phyloP scores from a whole-genome alignment of 768 basidiomycete genomes.

The Lyophyllum atratum region DNA sequence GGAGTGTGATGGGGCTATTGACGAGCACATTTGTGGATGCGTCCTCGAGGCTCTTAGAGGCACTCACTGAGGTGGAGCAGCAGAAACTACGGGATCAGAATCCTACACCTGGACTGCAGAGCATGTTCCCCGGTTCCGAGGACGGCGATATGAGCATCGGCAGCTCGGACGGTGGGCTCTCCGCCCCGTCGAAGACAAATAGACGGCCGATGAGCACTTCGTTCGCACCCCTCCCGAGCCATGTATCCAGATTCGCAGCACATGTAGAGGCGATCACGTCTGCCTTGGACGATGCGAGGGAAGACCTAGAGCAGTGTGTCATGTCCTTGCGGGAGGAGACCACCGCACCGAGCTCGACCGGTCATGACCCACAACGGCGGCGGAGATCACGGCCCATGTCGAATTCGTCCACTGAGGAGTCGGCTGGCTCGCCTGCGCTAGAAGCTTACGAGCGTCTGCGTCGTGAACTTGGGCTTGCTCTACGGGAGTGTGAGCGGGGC shows the following conservation, averaged over 20 bases:
- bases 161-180: background rate
- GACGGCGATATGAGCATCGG: slow-evolving; percentile 13
- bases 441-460: slow-evolving; percentile 76
- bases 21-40: slow-evolving; percentile 70
- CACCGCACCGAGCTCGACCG: slow-evolving; percentile 15
- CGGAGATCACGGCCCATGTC: slow-evolving; percentile 16
- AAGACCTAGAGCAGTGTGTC: slow-evolving; percentile 66
- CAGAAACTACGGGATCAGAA: slow-evolving; percentile 52
- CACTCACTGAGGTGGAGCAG: slow-evolving; percentile 61
- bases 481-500: slow-evolving; percentile 83
- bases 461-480: slow-evolving; percentile 73
- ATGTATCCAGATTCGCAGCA: slow-evolving; percentile 66
- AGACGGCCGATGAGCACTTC: slow-evolving; percentile 29
- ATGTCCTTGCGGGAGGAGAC: slow-evolving; percentile 49
- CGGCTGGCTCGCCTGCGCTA: slow-evolving; percentile 47
- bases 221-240: slow-evolving; percentile 77
- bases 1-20: slow-evolving; percentile 70
- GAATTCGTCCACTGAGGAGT: slow-evolving; percentile 17
- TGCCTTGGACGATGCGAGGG: slow-evolving; percentile 71
- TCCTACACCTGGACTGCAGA: slow-evolving; percentile 37
- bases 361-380: slow-evolving; percentile 5
- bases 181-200: background rate
- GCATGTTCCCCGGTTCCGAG: slow-evolving; percentile 1
- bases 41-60: slow-evolving; percentile 59
- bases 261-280: slow-evolving; percentile 72